phyloP scores from a whole-genome alignment of 345 rosid genomes.

The Cardamine occulta region DNA sequence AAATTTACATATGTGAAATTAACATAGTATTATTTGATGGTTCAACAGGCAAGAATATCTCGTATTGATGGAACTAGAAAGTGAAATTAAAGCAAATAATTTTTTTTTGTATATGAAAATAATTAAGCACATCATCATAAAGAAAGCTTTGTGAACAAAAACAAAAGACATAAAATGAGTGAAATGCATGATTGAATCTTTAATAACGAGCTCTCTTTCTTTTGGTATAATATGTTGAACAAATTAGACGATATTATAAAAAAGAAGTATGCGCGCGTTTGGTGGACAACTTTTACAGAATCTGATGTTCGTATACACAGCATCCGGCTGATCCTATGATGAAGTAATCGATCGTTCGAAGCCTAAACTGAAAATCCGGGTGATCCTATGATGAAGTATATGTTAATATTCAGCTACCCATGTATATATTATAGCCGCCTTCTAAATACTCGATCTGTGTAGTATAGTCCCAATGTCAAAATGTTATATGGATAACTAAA shows the following conservation, averaged over 20 bases:
- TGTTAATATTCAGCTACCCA: too few species aligned
- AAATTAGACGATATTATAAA: neutral
- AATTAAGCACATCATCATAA: neutral
- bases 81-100: neutral
- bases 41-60: slow-evolving; percentile 23
- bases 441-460: neutral
- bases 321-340: too few species aligned
- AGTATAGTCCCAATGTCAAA: neutral
- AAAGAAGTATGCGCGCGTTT: slow-evolving; percentile 11
- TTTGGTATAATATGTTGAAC: neutral
- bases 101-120: neutral
- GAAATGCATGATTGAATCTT: slow-evolving; percentile 41
- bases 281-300: slow-evolving; percentile 34
- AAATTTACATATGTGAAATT: neutral
- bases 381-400: too few species aligned
- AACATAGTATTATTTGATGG: neutral
- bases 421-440: slow-evolving; percentile 4
- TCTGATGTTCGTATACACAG: neutral
- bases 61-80: neutral
- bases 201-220: slow-evolving; percentile 23
- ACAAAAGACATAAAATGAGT: slow-evolving; percentile 36
- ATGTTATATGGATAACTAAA: neutral
- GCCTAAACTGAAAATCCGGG: too few species aligned
- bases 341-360: too few species aligned
- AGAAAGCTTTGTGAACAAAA: slow-evolving; percentile 6